phyloP scores from a whole-genome alignment of 1,139 yeast genomes.

The Waltiozyma sp. region DNA sequence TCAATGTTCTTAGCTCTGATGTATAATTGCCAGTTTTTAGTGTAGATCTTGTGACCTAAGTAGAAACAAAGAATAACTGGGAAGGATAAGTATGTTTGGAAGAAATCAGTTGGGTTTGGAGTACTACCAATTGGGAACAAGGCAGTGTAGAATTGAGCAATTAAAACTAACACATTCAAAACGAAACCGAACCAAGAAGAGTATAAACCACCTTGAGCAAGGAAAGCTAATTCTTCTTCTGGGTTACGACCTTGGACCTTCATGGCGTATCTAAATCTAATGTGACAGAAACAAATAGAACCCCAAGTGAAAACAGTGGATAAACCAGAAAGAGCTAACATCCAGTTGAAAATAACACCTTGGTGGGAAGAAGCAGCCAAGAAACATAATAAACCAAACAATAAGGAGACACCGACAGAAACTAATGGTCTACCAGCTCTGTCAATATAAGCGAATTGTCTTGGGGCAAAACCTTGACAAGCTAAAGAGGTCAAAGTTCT shows the following conservation, averaged over 20 bases:
- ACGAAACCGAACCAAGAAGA: conserved; percentile 55
- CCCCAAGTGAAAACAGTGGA: conserved; percentile 76
- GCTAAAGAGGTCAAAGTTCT: conserved; percentile 74
- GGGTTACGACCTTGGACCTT: conserved; percentile 42
- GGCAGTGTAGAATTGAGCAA: conserved; percentile 68
- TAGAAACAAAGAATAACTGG: conserved; percentile 37
- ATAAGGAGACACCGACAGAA: conserved; percentile 44
- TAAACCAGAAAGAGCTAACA: conserved; percentile 67
- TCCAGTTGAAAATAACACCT: conserved; percentile 59
- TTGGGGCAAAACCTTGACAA: conserved; percentile 66
- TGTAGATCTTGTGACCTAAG: conserved; percentile 31
- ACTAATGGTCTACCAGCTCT: conserved; percentile 66
- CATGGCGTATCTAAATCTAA: conserved; percentile 65
- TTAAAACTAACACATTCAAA: conserved; percentile 45
- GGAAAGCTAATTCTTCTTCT: conserved; percentile 51
- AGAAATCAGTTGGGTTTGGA: conserved; percentile 38
- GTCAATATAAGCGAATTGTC: conserved; percentile 58
- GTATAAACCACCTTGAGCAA: conserved; percentile 51
- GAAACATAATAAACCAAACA: conserved; percentile 59
- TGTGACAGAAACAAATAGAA: conserved; percentile 56
- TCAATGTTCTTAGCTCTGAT: conserved; percentile 31
- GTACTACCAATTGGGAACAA: conserved; percentile 47
- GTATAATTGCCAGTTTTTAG: conserved; percentile 26
- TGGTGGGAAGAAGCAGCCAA: conserved; percentile 53
- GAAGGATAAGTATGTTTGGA: conserved; percentile 22